Conservation (phyloP, 2,329 filamentous ascomycete genomes). For the Trichoderma brevicompactum region DNA sequence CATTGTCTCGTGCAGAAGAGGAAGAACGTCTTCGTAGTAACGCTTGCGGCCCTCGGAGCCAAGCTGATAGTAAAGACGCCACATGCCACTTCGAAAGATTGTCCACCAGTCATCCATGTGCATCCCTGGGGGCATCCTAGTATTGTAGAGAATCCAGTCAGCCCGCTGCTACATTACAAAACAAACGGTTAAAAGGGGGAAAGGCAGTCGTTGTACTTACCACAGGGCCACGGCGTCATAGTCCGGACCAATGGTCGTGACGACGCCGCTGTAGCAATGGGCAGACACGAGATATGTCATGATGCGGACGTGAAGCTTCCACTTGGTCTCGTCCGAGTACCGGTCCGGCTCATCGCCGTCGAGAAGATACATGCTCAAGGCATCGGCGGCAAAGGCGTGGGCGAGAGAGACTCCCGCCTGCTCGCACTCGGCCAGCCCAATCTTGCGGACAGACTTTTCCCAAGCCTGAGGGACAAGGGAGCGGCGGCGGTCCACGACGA, state of each 20-base stretch:
- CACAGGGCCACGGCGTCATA: slow-evolving; percentile 80
- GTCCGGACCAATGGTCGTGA: slow-evolving; percentile 73
- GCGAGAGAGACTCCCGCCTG: slow-evolving; percentile 73
- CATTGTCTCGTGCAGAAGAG: slow-evolving; percentile 75
- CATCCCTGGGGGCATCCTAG: slow-evolving; percentile 57
- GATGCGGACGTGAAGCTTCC: slow-evolving; percentile 76
- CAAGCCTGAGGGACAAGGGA: slow-evolving; percentile 59
- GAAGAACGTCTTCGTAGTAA: slow-evolving; percentile 78
- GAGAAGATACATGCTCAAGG: slow-evolving; percentile 75
- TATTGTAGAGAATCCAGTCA: neutral
- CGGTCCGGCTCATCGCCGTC: slow-evolving; percentile 69
- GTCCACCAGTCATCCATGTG: slow-evolving; percentile 74
- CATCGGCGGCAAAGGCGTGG: slow-evolving; percentile 76
- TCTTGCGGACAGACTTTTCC: slow-evolving; percentile 63
- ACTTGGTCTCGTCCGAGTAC: slow-evolving; percentile 69
- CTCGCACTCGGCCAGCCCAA: slow-evolving; percentile 70
- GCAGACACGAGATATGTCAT: slow-evolving; percentile 78
- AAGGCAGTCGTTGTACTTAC: slow-evolving; percentile 52
- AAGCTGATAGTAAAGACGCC: slow-evolving; percentile 76
- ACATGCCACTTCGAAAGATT: slow-evolving; percentile 74
- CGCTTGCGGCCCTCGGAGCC: slow-evolving; percentile 71
- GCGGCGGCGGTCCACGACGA: slow-evolving; percentile 33
- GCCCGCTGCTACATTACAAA: neutral
- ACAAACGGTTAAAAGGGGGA: neutral
- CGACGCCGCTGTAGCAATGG: slow-evolving; percentile 74